Percentiles rank a stretch among this genome's conserved stretches.
These are phyloP conservation scores for Myxozyma monticola DNA, from an alignment of 805 yeast species.

Conservation along the genomic window DNA sequence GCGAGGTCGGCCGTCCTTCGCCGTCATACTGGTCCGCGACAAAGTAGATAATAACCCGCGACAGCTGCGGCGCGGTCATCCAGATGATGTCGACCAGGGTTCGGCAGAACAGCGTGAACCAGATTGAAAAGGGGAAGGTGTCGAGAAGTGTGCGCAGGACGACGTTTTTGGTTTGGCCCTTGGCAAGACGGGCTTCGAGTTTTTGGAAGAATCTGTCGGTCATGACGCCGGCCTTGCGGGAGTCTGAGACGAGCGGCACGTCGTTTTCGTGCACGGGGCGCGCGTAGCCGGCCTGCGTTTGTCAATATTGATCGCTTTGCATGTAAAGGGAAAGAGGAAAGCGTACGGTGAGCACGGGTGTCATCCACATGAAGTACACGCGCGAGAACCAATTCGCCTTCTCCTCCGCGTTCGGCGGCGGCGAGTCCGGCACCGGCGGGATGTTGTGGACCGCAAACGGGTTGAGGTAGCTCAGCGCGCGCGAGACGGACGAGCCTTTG, in stretches of 20 bases:
- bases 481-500: no score
- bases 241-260: constrained; percentile 47
- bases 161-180: constrained; percentile 34
- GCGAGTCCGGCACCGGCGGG: constrained; percentile 33
- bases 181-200: constrained; percentile 36
- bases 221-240: constrained; percentile 41
- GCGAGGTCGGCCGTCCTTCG: constrained; percentile 42
- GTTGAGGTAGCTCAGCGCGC: constrained; percentile 1
- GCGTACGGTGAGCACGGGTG: no score
- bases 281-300: constrained; percentile 54
- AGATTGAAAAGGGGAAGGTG: constrained; percentile 40
- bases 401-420: constrained; percentile 26
- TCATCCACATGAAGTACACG: constrained; percentile 3
- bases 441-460: constrained; percentile 6
- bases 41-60: constrained; percentile 62
- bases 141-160: constrained; percentile 41
- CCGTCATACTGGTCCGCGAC: constrained; percentile 52
- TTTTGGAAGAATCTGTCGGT: constrained; percentile 40
- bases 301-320: no score
- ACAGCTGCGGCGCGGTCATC: constrained; percentile 65
- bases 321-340: no score
- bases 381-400: constrained; percentile 36
- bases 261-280: constrained; percentile 62
- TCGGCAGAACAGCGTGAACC: constrained; percentile 40
- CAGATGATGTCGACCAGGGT: constrained; percentile 39